phyloP scores from a whole-genome alignment of 1,284 basidiomycete species.

The Mycosarcoma mackinlayi region DNA sequence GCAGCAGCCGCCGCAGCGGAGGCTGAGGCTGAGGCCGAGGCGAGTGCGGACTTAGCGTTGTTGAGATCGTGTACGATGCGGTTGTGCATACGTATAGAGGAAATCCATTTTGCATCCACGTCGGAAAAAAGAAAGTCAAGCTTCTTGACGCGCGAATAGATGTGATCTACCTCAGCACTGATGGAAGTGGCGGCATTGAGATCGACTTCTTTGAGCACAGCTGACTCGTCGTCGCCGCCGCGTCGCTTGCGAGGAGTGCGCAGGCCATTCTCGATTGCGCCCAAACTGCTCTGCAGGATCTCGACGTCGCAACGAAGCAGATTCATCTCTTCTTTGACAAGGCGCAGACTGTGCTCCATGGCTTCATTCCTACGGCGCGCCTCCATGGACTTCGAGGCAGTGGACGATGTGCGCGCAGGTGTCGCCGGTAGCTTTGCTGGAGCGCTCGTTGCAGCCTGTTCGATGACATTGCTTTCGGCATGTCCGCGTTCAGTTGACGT shows the following conservation, averaged over 20 bases:
- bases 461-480: background rate
- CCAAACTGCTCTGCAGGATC: conserved; percentile 23
- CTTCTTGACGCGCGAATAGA: conserved; percentile 21
- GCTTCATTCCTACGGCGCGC: conserved; percentile 33
- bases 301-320: conserved; percentile 32
- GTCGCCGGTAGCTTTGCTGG: conserved; percentile 8
- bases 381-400: conserved; percentile 33
- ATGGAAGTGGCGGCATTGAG: conserved; percentile 18
- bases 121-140: conserved; percentile 22
- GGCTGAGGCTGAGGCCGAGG: no score
- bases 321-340: conserved; percentile 42
- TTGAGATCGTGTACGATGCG: conserved; percentile 35
- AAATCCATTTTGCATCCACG: conserved; percentile 35
- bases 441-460: background rate
- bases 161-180: conserved; percentile 19
- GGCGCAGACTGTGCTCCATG: conserved; percentile 31
- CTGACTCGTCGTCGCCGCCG: conserved; percentile 8
- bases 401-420: conserved; percentile 36
- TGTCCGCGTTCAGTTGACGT: conserved; percentile 36
- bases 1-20: background rate
- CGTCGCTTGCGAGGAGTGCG: conserved; percentile 31
- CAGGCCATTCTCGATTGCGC: conserved; percentile 12
- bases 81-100: conserved; percentile 41
- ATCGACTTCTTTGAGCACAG: conserved; percentile 18
- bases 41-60: conserved; percentile 5